phyloP scores from a whole-genome alignment of 352 stramenopile genomes.

The Globisporangium takayamanum region DNA sequence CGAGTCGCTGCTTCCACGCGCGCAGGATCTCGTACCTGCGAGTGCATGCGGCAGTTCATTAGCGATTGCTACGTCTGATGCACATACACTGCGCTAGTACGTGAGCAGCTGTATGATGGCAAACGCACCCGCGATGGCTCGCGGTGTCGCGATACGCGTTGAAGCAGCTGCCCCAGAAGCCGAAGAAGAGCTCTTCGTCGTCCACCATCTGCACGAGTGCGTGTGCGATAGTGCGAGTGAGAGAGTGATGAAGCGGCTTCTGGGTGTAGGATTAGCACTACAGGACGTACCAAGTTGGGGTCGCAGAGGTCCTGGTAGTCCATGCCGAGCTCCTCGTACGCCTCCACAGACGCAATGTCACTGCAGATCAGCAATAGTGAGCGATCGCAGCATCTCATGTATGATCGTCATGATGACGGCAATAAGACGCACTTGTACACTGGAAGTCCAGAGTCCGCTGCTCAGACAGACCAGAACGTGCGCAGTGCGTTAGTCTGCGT shows the following conservation, averaged over 20 bases:
- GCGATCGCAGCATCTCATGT: not conserved
- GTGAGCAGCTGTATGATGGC: constrained; percentile 2
- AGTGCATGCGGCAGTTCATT: not conserved
- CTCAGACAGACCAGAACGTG: not conserved
- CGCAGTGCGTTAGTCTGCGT: not conserved
- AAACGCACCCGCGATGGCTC: constrained; percentile 65
- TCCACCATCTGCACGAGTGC: constrained; percentile 42
- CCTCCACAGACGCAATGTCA: constrained; percentile 79
- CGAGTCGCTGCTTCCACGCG: constrained; percentile 40
- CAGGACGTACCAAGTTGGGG: constrained; percentile 51
- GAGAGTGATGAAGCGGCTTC: not conserved
- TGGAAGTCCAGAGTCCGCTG: constrained; percentile 79
- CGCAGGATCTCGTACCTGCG: constrained; percentile 50
- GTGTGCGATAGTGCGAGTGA: not conserved
- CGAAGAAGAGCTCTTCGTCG: constrained; percentile 84
- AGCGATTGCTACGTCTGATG: not conserved
- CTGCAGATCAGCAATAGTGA: constrained; percentile 18
- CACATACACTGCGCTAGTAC: not conserved
- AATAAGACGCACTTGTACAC: constrained; percentile 71
- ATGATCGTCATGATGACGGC: not conserved
- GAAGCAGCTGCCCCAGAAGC: constrained; percentile 88
- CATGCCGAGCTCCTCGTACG: constrained; percentile 70
- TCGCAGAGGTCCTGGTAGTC: constrained; percentile 89
- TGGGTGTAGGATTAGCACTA: not conserved
- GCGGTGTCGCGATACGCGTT: constrained; percentile 80